Percentiles rank a stretch among this genome's conserved stretches.
phyloP scores from a whole-genome alignment of 768 basidiomycete genomes.

The Mycena metata region DNA sequence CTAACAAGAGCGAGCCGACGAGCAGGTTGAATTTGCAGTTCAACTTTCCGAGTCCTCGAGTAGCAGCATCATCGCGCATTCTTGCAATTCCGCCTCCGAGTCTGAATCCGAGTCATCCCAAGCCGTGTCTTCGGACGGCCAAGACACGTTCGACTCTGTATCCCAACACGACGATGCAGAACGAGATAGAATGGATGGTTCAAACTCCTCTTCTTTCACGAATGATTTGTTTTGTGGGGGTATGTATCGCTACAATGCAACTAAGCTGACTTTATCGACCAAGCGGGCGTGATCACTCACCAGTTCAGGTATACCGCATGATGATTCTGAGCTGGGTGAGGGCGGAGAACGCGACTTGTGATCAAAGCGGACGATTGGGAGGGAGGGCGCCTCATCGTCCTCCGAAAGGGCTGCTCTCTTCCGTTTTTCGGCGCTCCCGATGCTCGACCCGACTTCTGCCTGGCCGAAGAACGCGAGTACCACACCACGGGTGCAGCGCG shows the following conservation, averaged over 20 bases:
- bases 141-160: no score
- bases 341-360: not conserved
- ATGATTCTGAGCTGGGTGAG: not conserved
- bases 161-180: no score
- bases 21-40: no score
- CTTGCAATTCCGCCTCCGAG: not conserved
- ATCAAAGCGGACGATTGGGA: not conserved
- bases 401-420: constrained; percentile 6
- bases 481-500: not conserved
- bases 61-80: not conserved
- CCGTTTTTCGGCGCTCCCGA: not conserved
- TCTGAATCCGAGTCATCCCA: not conserved
- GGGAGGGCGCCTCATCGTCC: not conserved
- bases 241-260: no score
- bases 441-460: not conserved
- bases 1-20: no score
- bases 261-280: no score
- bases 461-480: constrained; percentile 16
- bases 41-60: no score
- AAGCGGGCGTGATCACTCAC: not conserved
- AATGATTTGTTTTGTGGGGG: no score
- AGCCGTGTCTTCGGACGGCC: not conserved
- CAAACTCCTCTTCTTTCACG: no score
- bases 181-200: no score
- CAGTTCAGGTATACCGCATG: not conserved